These are phyloP conservation scores for Phytophthora meadii DNA, from an alignment of 352 stramenopile genomes.

Conservation along the genomic window DNA sequence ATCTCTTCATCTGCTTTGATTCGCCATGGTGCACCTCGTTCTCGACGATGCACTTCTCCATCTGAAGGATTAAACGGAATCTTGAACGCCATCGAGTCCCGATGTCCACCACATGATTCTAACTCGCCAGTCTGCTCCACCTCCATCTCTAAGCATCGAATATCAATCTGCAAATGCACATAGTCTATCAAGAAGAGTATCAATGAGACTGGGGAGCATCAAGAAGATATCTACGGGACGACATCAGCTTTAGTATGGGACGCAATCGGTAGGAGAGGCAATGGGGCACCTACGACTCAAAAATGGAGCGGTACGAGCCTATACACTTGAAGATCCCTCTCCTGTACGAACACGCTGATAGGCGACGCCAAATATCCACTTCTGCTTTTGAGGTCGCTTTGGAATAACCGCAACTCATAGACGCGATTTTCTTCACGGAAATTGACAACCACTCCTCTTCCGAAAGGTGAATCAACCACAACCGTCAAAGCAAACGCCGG, in stretches of 20 bases:
- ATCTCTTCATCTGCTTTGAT: conserved; percentile 50
- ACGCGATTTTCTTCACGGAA: conserved; percentile 70
- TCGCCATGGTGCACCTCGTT: conserved; percentile 63
- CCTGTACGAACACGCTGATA: conserved; percentile 58
- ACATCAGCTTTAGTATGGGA: conserved; percentile 46
- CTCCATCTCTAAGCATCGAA: conserved; percentile 2
- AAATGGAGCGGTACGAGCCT: conserved; percentile 63
- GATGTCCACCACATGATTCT: conserved; percentile 7
- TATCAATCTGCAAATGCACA: conserved; percentile 6
- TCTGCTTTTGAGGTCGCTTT: conserved; percentile 41
- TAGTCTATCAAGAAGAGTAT: conserved; percentile 1
- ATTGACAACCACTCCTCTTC: conserved; percentile 64
- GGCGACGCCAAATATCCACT: conserved; percentile 20
- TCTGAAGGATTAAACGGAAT: conserved; percentile 67
- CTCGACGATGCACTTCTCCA: conserved; percentile 68
- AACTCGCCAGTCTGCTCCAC: conserved; percentile 4
- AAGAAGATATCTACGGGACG: background rate
- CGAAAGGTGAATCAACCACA: conserved; percentile 79
- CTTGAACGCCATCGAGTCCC: conserved; percentile 45
- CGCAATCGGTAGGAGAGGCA: conserved; percentile 76
- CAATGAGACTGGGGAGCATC: background rate
- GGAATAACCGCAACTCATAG: conserved; percentile 73
- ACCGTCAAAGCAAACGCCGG: conserved; percentile 59
- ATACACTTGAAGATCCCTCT: conserved; percentile 47
- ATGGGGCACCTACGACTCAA: conserved; percentile 73